These are phyloP conservation scores for Aureobasidium vineae DNA, from an alignment of 2,329 filamentous ascomycete species.

Conservation along the genomic window DNA sequence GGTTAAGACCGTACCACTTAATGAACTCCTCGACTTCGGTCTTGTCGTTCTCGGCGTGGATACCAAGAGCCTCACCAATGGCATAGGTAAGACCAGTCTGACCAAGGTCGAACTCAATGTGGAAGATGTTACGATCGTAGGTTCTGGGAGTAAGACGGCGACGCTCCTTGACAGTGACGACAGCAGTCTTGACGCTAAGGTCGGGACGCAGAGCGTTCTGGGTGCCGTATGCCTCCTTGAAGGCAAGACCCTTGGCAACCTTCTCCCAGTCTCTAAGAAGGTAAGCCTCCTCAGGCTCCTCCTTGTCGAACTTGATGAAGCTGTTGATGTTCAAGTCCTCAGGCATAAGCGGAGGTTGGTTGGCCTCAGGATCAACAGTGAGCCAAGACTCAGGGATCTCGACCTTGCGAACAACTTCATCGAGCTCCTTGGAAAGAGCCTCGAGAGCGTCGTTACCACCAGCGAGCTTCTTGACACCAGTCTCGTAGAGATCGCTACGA, in stretches of 20 bases:
- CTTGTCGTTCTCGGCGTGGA: constrained; percentile 91
- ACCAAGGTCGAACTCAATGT: constrained; percentile 97
- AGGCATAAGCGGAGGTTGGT: constrained; percentile 55
- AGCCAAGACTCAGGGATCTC: constrained; percentile 80
- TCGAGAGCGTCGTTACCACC: constrained; percentile 62
- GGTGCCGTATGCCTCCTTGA: constrained; percentile 91
- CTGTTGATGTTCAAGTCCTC: constrained; percentile 71
- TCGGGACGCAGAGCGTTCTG: constrained; percentile 76
- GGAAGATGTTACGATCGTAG: constrained; percentile 99
- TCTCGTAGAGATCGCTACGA: constrained; percentile 61
- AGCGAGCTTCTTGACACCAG: constrained; percentile 65
- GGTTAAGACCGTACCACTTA: constrained; percentile 78
- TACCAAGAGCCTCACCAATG: constrained; percentile 94
- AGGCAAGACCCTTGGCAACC: constrained; percentile 80
- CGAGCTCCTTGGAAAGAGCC: constrained; percentile 59
- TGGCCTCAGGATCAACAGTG: constrained; percentile 61
- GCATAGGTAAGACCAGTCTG: constrained; percentile 90
- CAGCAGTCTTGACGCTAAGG: constrained; percentile 77
- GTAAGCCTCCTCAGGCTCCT: constrained; percentile 65
- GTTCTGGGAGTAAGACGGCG: constrained; percentile 80
- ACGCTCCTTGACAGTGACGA: constrained; percentile 92
- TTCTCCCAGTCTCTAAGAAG: constrained; percentile 75
- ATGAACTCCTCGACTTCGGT: constrained; percentile 81
- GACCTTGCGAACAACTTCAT: constrained; percentile 67
- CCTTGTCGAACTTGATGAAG: constrained; percentile 77